These are phyloP conservation scores for Citrullus amarus DNA, from an alignment of 306 rosid species.

Conservation along the genomic window DNA sequence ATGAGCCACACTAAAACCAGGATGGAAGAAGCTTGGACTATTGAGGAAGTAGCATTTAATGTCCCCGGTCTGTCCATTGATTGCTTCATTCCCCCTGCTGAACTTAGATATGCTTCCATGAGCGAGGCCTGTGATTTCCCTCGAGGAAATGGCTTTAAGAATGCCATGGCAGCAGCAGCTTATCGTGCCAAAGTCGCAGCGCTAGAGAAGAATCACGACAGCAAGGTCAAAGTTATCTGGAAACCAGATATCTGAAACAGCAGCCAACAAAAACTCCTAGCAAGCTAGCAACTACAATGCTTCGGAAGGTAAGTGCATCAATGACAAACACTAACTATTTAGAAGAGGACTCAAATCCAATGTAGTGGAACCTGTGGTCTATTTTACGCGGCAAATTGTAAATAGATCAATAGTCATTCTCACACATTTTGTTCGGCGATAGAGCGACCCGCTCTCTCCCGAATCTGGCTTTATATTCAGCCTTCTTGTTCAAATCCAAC, in stretches of 20 bases:
- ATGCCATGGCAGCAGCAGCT: constrained; percentile 19
- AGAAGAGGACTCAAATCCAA: constrained; percentile 2
- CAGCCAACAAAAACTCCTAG: constrained; percentile 1
- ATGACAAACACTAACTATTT: not conserved
- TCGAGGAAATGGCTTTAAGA: constrained; percentile 50
- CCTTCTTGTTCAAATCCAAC: not conserved
- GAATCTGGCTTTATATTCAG: not conserved
- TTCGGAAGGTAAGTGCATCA: constrained; percentile 2
- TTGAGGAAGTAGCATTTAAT: constrained; percentile 93
- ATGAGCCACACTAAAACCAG: constrained; percentile 95
- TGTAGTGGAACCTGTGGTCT: constrained; percentile 5
- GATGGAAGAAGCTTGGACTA: constrained; percentile 99
- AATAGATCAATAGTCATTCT: constrained; percentile 12
- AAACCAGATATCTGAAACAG: constrained; percentile 52
- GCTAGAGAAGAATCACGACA: constrained; percentile 44
- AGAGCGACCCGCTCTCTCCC: not conserved
- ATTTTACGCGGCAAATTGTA: constrained; percentile 2
- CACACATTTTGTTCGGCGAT: not conserved
- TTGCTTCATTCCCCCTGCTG: constrained; percentile 97
- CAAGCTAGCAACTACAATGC: not conserved
- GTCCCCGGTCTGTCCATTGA: constrained; percentile 91
- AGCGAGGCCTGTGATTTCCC: constrained; percentile 70
- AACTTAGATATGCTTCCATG: constrained; percentile 80
- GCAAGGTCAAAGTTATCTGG: constrained; percentile 45
- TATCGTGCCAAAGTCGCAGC: constrained; percentile 60